Evolutionary conservation across 768 basidiomycete species (phyloP).

Genomic region (Porpolomopsis calyptriformis): DNA sequence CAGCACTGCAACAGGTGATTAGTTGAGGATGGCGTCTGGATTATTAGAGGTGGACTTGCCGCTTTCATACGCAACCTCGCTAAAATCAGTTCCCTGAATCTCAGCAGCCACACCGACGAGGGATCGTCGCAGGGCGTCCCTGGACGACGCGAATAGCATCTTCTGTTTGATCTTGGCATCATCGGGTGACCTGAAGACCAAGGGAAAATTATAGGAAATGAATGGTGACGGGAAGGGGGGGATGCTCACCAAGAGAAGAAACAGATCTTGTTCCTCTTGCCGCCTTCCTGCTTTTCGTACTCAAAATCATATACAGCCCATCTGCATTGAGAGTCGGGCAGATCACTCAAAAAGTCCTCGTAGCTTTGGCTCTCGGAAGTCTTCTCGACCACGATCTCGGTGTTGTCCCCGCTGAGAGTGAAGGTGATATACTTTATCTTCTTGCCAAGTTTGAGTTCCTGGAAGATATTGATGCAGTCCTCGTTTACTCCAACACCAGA

Average conservation of each 20-base stretch:
- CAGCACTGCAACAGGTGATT: constrained; percentile 16
- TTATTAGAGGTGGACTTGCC: constrained; percentile 39
- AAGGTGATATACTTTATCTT: constrained; percentile 79
- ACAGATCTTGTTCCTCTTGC: constrained; percentile 76
- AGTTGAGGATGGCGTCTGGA: not conserved
- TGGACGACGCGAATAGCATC: constrained; percentile 89
- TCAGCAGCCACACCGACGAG: constrained; percentile 72
- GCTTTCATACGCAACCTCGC: constrained; percentile 60
- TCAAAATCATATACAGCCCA: constrained; percentile 94
- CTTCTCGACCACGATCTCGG: constrained; percentile 74
- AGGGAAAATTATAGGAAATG: not conserved
- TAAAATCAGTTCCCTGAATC: constrained; percentile 74
- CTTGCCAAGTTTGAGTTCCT: constrained; percentile 67
- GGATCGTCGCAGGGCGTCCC: constrained; percentile 60
- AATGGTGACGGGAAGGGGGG: constrained; percentile 2
- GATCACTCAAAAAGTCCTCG: constrained; percentile 60
- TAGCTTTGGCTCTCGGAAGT: constrained; percentile 39
- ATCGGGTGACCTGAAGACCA: constrained; percentile 66
- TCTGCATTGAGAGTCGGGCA: constrained; percentile 67
- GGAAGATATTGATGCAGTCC: constrained; percentile 49
- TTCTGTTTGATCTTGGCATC: constrained; percentile 76
- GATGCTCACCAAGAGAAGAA: constrained; percentile 76
- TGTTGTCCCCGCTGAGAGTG: constrained; percentile 45
- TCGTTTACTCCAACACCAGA: constrained; percentile 57
- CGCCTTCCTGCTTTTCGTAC: constrained; percentile 61